Base-by-base conservation (phyloP, 2,329 filamentous ascomycete genomes). In the Arthroderma sp. region DNA sequence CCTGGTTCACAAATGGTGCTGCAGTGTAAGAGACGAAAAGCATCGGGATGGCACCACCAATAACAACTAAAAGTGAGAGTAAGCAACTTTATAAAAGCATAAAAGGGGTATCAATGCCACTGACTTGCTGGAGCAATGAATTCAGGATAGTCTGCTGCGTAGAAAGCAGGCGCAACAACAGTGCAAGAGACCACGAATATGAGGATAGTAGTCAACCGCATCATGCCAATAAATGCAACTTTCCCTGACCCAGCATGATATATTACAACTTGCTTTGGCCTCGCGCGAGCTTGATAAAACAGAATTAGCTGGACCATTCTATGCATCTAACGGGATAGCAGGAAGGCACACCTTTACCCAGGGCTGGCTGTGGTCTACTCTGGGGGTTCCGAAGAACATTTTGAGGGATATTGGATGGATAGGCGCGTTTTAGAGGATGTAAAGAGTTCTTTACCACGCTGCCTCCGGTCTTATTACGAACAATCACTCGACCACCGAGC, bases 171-270 rank as follows among this genome's bases (percentile, higher is more conserved):
- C 0, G 75, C 76, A 41, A 80, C 70, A 28, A 86, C 64, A 42
- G 81, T 63, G 51, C 70, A 72, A 54, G 84, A 84, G 53, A 82
- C 77, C 22, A 71, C 72, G 45, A 82, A 81, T 34, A 83, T 62
- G 49, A 86, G 76, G 36, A 91, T 71, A 3, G 81, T 80, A 1
- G 78, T 78, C 45, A 89, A 65, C 55, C 86, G 86, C 50, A 84
- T 61, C 56, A 78, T 75, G 40, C 81, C 83, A 38, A 89, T 65
- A 52, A 83, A 80, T 5, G 78, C 75, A 29, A 75, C 81, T 47
- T 76, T 73, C 6, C 72, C 72, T 0, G 77, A 81, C 43, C 85
- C 83, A 43, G 79, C 79, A 64, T 87, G 82, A 62, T 85, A 93
- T 50, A 93, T 74, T 53, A 86, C 71, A 29, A 88, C 59, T 38